phyloP scores from a whole-genome alignment of 768 basidiomycete genomes.

The Rhodotorula kratochvilovae region DNA sequence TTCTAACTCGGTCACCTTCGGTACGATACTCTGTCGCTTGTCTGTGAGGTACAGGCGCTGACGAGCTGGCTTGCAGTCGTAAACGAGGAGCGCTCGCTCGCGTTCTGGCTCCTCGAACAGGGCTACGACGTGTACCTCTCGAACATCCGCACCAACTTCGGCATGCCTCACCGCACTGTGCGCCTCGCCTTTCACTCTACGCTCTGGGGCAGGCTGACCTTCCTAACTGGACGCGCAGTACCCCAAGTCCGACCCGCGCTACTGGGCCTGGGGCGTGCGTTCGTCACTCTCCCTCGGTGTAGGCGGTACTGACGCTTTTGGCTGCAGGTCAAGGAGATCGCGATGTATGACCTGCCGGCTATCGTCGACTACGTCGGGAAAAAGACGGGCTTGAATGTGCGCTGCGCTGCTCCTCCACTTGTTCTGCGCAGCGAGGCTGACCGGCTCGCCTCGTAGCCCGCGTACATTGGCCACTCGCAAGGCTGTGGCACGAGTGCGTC shows the following conservation, averaged over 20 bases:
- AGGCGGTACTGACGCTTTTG: neutral
- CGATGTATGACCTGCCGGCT: constrained; percentile 53
- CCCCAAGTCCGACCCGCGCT: constrained; percentile 23
- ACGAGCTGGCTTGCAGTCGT: constrained; percentile 45
- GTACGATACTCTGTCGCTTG: neutral
- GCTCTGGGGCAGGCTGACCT: neutral
- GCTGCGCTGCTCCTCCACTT: neutral
- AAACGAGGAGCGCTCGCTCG: constrained; percentile 53
- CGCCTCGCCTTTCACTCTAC: neutral
- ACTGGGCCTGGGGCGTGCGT: constrained; percentile 27
- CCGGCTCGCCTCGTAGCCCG: constrained; percentile 45
- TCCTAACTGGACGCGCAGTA: neutral
- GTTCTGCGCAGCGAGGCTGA: neutral
- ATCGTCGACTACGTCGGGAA: constrained; percentile 51
- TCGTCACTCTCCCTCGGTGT: too few relatives aligned
- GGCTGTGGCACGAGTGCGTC: constrained; percentile 42
- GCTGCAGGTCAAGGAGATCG: constrained; percentile 48
- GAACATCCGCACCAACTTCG: constrained; percentile 48
- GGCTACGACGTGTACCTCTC: constrained; percentile 38
- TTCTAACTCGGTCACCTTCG: constrained; percentile 30
- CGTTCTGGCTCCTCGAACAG: constrained; percentile 53
- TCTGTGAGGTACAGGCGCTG: too few relatives aligned
- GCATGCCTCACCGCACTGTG: constrained; percentile 49
- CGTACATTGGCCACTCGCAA: constrained; percentile 54
- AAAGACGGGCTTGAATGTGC: constrained; percentile 45